These are phyloP conservation scores for Pseudognaphalium luteoalbum DNA, from an alignment of 129 eudicot species.

Conservation along the genomic window DNA sequence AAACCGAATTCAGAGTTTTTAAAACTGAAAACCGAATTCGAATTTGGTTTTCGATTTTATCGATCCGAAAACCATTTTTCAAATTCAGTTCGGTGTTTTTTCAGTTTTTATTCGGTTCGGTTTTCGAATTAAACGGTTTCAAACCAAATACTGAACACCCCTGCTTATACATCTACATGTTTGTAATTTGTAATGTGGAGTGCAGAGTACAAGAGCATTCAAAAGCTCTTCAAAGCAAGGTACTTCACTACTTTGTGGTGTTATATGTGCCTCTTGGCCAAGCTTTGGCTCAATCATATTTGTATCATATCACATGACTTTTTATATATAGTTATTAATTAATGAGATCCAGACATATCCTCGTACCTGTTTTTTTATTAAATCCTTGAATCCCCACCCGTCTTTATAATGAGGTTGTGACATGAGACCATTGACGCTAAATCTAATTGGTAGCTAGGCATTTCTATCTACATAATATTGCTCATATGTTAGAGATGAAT, in stretches of 20 bases:
- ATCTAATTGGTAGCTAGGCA: neutral
- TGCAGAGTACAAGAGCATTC: conserved; percentile 16
- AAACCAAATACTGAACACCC: no score
- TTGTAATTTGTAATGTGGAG: neutral
- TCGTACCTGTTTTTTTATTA: neutral
- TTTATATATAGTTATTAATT: neutral
- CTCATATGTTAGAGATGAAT: neutral
- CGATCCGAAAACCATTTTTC: no score
- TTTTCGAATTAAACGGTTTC: no score
- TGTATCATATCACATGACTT: conserved; percentile 8
- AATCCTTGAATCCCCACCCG: neutral
- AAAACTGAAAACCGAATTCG: no score
- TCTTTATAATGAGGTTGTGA: neutral
- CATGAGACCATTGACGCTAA: neutral
- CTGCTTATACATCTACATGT: no score
- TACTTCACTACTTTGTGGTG: conserved; percentile 17
- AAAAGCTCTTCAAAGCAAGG: conserved; percentile 10
- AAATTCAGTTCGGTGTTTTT: no score
- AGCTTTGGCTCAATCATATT: conserved; percentile 28
- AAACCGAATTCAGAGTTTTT: no score
- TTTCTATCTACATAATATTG: no score
- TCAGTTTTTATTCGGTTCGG: no score
- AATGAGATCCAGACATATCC: conserved; percentile 17
- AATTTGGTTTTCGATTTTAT: no score
- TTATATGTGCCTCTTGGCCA: conserved; percentile 14